Conservation (phyloP, 345 rosid species). For the Aquilaria sinensis region DNA sequence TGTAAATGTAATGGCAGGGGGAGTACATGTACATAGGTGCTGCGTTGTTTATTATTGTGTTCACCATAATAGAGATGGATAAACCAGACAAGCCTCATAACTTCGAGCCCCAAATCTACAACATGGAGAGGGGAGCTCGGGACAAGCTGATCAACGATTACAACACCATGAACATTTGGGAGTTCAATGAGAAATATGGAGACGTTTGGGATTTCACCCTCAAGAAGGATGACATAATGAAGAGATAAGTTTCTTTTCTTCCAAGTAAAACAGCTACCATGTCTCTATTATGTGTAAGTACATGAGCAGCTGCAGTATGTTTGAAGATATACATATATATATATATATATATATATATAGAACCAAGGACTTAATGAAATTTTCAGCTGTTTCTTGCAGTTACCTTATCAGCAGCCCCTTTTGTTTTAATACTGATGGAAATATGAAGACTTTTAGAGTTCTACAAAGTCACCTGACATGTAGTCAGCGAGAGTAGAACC, state of each 20-base stretch:
- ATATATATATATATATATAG: too few relatives aligned
- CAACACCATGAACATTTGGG: constrained; percentile 88
- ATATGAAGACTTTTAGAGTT: too few relatives aligned
- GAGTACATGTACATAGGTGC: constrained; percentile 85
- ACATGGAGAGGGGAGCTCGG: constrained; percentile 82
- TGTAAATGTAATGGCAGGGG: constrained; percentile 33
- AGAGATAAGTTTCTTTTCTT: constrained; percentile 29
- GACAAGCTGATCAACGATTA: constrained; percentile 82
- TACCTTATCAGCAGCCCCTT: too few relatives aligned
- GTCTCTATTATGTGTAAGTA: constrained; percentile 2
- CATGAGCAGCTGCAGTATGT: not conserved
- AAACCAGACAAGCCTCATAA: constrained; percentile 90
- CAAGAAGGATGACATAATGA: constrained; percentile 49
- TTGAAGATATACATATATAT: not conserved
- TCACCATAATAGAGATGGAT: constrained; percentile 78
- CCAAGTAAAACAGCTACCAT: not conserved
- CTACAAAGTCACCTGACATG: too few relatives aligned
- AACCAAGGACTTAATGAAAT: too few relatives aligned
- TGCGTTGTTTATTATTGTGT: constrained; percentile 52
- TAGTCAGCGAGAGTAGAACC: too few relatives aligned
- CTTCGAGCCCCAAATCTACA: constrained; percentile 91
- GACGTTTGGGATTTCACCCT: constrained; percentile 91
- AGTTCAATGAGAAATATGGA: constrained; percentile 87
- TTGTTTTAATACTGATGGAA: too few relatives aligned
- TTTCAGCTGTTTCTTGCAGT: too few relatives aligned